phyloP scores from a whole-genome alignment of 1,139 yeast genomes.

The Suhomyces coccinellae region DNA sequence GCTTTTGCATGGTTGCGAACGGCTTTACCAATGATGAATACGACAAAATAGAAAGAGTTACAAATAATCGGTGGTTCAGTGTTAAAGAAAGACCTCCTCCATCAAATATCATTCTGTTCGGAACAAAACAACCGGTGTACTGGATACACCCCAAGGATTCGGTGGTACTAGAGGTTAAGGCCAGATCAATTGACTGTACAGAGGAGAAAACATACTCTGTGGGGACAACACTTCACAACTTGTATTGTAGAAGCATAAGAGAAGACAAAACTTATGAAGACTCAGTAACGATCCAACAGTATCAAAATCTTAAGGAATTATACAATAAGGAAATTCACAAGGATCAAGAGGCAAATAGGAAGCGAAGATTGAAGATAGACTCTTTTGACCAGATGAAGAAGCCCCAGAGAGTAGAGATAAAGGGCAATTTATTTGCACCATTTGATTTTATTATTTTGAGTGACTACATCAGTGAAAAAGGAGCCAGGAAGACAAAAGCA shows the following conservation, averaged over 20 bases:
- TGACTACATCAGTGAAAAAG: conserved; percentile 35
- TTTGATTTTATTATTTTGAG: conserved; percentile 40
- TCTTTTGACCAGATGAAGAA: conserved; percentile 13
- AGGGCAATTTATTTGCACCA: conserved; percentile 25
- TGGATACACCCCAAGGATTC: conserved; percentile 85
- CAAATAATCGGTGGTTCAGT: conserved; percentile 63
- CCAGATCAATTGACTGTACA: conserved; percentile 64
- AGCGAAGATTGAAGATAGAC: conserved; percentile 14
- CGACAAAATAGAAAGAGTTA: conserved; percentile 54
- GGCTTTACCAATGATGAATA: conserved; percentile 72
- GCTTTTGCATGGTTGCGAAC: conserved; percentile 82
- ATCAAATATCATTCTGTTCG: conserved; percentile 51
- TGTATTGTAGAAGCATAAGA: conserved; percentile 68
- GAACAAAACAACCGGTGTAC: conserved; percentile 59
- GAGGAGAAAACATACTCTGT: conserved; percentile 55
- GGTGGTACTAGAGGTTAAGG: conserved; percentile 80
- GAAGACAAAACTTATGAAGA: conserved; percentile 63
- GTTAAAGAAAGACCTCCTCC: conserved; percentile 44
- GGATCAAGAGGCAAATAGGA: conserved; percentile 30
- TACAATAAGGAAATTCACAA: conserved; percentile 27
- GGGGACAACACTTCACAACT: conserved; percentile 72
- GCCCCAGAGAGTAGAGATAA: conserved; percentile 14
- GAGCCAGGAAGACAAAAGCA: conserved; percentile 29
- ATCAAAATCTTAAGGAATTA: conserved; percentile 35
- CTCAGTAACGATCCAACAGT: conserved; percentile 60